Evolutionary conservation across 495 filamentous ascomycete genomes (phyloP).

Genomic region (Lasiosphaeris hirsuta): DNA sequence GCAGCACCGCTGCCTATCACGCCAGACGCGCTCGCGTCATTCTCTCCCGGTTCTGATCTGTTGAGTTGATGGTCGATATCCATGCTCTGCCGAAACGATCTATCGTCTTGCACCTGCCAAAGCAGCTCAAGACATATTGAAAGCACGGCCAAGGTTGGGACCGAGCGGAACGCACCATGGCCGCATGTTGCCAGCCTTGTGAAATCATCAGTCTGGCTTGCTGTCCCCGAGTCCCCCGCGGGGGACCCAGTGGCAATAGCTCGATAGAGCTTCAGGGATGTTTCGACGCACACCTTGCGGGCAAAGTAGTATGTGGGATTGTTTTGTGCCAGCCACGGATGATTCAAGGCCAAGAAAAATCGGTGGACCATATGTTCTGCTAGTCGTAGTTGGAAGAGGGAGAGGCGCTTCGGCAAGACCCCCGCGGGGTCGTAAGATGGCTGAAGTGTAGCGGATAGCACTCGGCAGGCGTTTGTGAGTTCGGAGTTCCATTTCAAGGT

Average conservation of each 20-base stretch:
- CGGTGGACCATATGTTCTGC: conserved; percentile 45
- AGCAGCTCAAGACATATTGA: conserved; percentile 49
- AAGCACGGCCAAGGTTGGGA: conserved; percentile 41
- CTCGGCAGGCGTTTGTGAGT: conserved; percentile 31
- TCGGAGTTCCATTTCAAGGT: conserved; percentile 38
- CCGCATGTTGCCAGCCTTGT: conserved; percentile 41
- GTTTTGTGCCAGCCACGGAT: conserved; percentile 36
- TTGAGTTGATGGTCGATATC: conserved; percentile 25
- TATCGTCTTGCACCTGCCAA: conserved; percentile 50
- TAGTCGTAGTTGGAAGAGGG: conserved; percentile 35
- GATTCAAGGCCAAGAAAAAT: conserved; percentile 53
- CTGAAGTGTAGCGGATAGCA: conserved; percentile 29
- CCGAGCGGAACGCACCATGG: conserved; percentile 46
- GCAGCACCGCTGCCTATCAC: conserved; percentile 28
- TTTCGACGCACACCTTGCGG: conserved; percentile 44
- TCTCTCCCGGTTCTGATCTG: conserved; percentile 18
- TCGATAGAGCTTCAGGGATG: conserved; percentile 41
- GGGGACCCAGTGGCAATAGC: conserved; percentile 25
- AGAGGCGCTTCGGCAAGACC: conserved; percentile 30
- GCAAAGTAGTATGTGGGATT: conserved; percentile 46
- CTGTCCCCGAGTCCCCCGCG: conserved; percentile 14
- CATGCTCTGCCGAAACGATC: conserved; percentile 41
- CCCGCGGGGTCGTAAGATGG: conserved; percentile 34
- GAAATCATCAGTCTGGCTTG: conserved; percentile 36
- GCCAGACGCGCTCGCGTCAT: conserved; percentile 25